Base-by-base conservation (phyloP, 306 rosid genomes). In the Cotoneaster glaucophyllus region DNA sequence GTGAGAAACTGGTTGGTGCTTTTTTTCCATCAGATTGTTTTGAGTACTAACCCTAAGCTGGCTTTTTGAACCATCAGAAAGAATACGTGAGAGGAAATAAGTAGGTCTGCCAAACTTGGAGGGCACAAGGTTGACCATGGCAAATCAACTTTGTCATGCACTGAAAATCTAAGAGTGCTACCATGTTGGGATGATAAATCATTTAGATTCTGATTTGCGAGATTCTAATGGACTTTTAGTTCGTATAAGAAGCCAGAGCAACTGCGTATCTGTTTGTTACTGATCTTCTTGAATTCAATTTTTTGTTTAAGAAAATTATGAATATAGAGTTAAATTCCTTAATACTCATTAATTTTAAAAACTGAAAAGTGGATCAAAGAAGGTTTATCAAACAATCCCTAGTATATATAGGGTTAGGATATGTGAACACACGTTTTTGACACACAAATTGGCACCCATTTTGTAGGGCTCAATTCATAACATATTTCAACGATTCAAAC, bases 91-190 rank as follows among this genome's bases (percentile, higher is more conserved):
- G 15, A 22, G 29, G 26, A 57, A 22, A 57, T 22, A 57, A 61
- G 65, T 56, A n/a, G 75, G 37, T 72, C 67, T 59, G 68, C 68
- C 68, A 73, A 72, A 73, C 56, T 73, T 37, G 28, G 25, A 56
- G 5, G 19, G 68, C 57, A 73, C 53, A 71, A 22, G 12, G 63
- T 52, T 70, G 74, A 70, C 74, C 6, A 53, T 31, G 29, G 4
- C 5, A 39, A 72, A 29, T 63, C 34, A 61, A 25, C 64, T 59
- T 59, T 11, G 64, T 59, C 64, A 25, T 59, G 32, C 64, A 59
- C 64, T 59, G 32, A 59, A 25, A 25, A 5, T 58, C 28, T 24
- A 5, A 11, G 32, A 24, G 64, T 58, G 18, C 32, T 13, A 45
- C 53, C 53, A 48, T 48, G 54, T 56, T 56, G 6, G 14, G 62